Conservation (phyloP, 345 rosid genomes). For the Sisymbrium irio region DNA sequence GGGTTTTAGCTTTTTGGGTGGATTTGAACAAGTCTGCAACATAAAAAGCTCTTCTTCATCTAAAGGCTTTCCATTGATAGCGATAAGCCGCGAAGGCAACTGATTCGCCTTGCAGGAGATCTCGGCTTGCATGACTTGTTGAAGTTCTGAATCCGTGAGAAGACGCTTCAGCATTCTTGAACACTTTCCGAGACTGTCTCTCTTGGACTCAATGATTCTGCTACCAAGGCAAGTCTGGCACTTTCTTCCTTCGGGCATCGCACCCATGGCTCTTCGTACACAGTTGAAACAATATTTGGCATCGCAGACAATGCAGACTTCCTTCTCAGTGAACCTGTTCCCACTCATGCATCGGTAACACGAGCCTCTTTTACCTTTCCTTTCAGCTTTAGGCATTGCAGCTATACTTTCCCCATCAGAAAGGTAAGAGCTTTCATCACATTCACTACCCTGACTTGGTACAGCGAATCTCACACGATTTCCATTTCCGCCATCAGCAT, state of each 20-base stretch:
- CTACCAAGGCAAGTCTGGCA: conserved; percentile 69
- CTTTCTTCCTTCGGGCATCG: conserved; percentile 94
- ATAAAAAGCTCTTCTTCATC: conserved; percentile 42
- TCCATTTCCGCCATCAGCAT: conserved; percentile 33
- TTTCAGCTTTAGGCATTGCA: conserved; percentile 43
- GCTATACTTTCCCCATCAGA: conserved; percentile 41
- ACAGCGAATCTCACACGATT: conserved; percentile 56
- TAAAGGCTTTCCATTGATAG: conserved; percentile 56
- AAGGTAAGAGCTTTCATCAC: conserved; percentile 35
- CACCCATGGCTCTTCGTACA: conserved; percentile 80
- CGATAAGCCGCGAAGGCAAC: conserved; percentile 59
- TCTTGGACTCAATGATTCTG: conserved; percentile 57
- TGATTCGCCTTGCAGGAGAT: conserved; percentile 58
- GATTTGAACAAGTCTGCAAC: conserved; percentile 61
- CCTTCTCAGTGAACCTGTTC: conserved; percentile 64
- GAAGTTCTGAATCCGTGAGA: conserved; percentile 49
- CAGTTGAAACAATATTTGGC: conserved; percentile 75
- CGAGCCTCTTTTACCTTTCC: conserved; percentile 66
- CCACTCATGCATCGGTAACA: conserved; percentile 75
- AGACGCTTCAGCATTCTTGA: conserved; percentile 60
- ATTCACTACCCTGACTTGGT: conserved; percentile 40
- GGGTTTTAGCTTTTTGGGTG: conserved; percentile 71
- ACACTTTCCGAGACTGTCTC: conserved; percentile 57
- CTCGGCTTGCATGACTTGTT: conserved; percentile 61
- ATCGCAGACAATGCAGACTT: conserved; percentile 76